phyloP scores from a whole-genome alignment of 257 asterid genomes.

The Solanum medicagineum region DNA sequence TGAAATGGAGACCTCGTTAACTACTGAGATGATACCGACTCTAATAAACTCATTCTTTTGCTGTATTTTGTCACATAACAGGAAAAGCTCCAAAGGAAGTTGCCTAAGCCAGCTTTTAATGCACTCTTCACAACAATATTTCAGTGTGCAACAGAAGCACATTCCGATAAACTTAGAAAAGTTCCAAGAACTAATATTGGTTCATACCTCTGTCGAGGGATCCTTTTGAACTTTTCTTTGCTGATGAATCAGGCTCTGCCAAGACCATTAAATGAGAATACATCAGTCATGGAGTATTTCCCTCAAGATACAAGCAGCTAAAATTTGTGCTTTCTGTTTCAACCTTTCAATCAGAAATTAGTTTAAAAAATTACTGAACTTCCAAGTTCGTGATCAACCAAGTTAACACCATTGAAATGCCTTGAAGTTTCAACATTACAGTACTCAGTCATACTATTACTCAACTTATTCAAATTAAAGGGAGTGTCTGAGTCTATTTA shows the following conservation, averaged over 20 bases:
- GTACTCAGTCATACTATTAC: not conserved
- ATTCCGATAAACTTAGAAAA: not conserved
- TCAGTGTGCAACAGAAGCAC: not conserved
- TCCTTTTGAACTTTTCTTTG: slow-evolving; percentile 40
- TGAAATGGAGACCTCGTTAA: not conserved
- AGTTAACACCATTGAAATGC: not conserved
- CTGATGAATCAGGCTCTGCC: slow-evolving; percentile 31
- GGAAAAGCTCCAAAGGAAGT: not conserved
- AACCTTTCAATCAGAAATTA: not conserved
- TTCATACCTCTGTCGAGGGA: slow-evolving; percentile 67
- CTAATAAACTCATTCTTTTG: not conserved
- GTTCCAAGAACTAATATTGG: not conserved
- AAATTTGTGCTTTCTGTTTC: not conserved
- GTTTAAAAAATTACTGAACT: not conserved
- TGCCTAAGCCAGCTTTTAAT: not conserved
- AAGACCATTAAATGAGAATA: not conserved
- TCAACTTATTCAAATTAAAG: not conserved
- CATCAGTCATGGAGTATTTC: not conserved
- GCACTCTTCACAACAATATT: not conserved
- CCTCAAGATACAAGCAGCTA: not conserved
- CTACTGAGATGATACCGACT: not conserved
- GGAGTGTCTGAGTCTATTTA: not conserved
- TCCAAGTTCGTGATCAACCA: not conserved
- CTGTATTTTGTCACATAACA: not conserved
- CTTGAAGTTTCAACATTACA: not conserved